Conservation (phyloP, 805 yeast species). For the Yarrowia sp. region DNA sequence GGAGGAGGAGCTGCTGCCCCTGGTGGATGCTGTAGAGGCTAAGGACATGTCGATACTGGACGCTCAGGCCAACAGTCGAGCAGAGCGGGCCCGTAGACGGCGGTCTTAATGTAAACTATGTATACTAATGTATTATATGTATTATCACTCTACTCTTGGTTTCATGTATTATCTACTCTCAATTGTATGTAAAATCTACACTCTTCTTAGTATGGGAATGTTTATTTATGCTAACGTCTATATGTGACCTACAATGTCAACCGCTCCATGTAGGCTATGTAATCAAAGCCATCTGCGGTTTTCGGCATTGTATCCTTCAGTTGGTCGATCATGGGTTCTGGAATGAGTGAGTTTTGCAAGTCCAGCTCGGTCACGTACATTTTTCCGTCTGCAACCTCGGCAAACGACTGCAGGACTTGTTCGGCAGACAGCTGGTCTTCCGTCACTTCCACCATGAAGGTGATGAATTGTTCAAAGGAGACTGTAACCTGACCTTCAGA, state of each 20-base stretch:
- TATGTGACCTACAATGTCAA: slow-evolving; percentile 12
- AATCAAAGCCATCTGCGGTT: slow-evolving; percentile 47
- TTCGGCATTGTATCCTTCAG: slow-evolving; percentile 48
- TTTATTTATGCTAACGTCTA: neutral
- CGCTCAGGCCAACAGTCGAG: slow-evolving; percentile 26
- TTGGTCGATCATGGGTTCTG: slow-evolving; percentile 49
- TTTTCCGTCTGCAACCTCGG: slow-evolving; percentile 54
- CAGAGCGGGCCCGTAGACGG: slow-evolving; percentile 12
- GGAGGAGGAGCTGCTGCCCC: slow-evolving; percentile 12
- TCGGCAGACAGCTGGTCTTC: slow-evolving; percentile 52
- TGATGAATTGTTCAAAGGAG: slow-evolving; percentile 49
- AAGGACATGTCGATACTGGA: slow-evolving; percentile 10
- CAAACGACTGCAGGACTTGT: slow-evolving; percentile 53
- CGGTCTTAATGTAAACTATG: slow-evolving; percentile 26
- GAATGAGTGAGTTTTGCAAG: slow-evolving; percentile 50
- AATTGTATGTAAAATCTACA: neutral
- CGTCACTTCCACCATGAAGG: slow-evolving; percentile 52
- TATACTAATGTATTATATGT: slow-evolving; percentile 27
- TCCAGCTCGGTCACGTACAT: slow-evolving; percentile 53
- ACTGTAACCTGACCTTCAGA: slow-evolving; percentile 46
- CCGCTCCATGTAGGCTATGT: slow-evolving; percentile 46
- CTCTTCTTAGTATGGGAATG: neutral
- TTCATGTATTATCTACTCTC: too few species aligned
- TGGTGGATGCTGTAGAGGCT: slow-evolving; percentile 30
- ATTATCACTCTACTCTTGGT: too few species aligned